A percentile compares a stretch with the other conserved stretches of the same genome.
Conservation (phyloP, 805 yeast genomes). For the Blastobotrys robertii region DNA sequence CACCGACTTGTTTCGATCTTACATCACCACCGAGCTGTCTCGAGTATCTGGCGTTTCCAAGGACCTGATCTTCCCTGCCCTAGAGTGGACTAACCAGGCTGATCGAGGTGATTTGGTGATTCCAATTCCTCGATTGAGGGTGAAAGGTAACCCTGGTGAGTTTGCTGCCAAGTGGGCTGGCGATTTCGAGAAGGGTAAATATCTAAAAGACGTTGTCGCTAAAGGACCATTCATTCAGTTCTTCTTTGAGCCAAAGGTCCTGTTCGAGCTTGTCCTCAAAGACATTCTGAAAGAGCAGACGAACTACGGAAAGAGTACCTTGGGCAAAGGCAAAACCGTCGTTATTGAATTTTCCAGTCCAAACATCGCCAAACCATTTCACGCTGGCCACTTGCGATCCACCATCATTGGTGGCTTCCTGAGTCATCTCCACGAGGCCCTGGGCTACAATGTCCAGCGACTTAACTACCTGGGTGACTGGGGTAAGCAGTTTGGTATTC, state of each 20-base stretch:
- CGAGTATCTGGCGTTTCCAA: constrained; percentile 63
- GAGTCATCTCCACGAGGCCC: constrained; percentile 76
- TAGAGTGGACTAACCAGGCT: constrained; percentile 76
- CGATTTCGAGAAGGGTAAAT: constrained; percentile 64
- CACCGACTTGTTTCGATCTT: constrained; percentile 81
- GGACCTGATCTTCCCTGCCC: constrained; percentile 63
- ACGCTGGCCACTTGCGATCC: constrained; percentile 96
- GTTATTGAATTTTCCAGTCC: constrained; percentile 93
- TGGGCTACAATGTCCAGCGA: constrained; percentile 89
- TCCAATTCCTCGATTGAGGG: constrained; percentile 83
- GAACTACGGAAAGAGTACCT: constrained; percentile 63
- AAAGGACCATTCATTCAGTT: constrained; percentile 91
- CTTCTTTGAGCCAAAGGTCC: constrained; percentile 57
- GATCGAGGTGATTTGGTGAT: constrained; percentile 90
- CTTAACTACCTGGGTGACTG: constrained; percentile 97
- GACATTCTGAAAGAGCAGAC: constrained; percentile 52
- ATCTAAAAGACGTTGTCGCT: constrained; percentile 59
- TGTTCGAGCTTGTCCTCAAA: constrained; percentile 59
- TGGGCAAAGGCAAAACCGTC: constrained; percentile 63
- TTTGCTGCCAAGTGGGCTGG: constrained; percentile 70
- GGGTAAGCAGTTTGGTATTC: constrained; percentile 97
- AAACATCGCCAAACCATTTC: constrained; percentile 98
- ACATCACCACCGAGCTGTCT: constrained; percentile 70
- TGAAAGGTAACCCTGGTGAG: constrained; percentile 71
- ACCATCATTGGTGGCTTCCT: constrained; percentile 97